These are phyloP conservation scores for Rubroboletus satanas DNA, from an alignment of 768 basidiomycete species.

Conservation along the genomic window DNA sequence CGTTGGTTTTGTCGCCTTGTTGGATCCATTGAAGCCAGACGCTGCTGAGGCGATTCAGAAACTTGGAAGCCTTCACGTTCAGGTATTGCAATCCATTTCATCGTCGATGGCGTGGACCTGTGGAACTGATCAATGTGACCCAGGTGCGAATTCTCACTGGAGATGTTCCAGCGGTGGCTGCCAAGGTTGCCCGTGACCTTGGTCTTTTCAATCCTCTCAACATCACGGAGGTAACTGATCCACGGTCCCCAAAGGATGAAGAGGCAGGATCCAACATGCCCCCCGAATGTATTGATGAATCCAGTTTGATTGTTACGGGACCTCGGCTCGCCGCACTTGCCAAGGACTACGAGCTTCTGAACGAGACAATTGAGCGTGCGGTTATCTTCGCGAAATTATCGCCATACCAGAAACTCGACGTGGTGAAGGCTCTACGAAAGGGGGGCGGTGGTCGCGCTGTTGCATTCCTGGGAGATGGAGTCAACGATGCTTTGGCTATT, in stretches of 20 bases:
- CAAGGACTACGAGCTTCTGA: conserved; percentile 24
- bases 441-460: conserved; percentile 28
- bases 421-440: conserved; percentile 29
- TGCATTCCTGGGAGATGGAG: conserved; percentile 31
- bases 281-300: conserved; percentile 16
- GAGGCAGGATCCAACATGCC: conserved; percentile 15
- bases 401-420: conserved; percentile 32
- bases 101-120: not conserved
- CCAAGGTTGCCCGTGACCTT: conserved; percentile 37
- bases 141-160: conserved; percentile 37
- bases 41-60: conserved; percentile 30
- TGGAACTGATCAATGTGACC: conserved; percentile 3
- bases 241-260: conserved; percentile 23
- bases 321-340: conserved; percentile 27
- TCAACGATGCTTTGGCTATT: conserved; percentile 32
- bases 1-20: conserved; percentile 28
- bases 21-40: conserved; percentile 32
- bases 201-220: conserved; percentile 29
- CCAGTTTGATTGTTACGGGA: conserved; percentile 27
- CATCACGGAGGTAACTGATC: not conserved
- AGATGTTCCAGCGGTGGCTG: conserved; percentile 33
- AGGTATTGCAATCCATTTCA: conserved; percentile 17
- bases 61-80: conserved; percentile 27
- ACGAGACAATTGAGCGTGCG: conserved; percentile 30
- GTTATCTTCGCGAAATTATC: conserved; percentile 32